phyloP scores from a whole-genome alignment of 805 yeast species.

The Candida montana region DNA sequence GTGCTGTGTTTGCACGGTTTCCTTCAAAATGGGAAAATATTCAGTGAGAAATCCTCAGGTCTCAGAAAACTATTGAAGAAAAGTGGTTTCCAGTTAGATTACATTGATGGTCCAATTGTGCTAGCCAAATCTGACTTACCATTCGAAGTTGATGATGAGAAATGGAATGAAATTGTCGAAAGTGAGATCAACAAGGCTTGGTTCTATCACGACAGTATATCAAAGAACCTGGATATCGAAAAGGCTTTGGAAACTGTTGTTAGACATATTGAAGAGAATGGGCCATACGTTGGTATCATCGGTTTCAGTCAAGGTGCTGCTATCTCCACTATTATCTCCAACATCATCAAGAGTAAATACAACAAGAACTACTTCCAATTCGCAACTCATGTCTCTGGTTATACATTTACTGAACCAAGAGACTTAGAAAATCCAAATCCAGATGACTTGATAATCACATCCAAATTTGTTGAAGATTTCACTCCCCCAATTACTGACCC shows the following conservation, averaged over 20 bases:
- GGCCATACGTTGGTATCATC: constrained; percentile 82
- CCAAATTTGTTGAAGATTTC: constrained; percentile 29
- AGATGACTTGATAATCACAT: constrained; percentile 32
- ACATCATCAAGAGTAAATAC: constrained; percentile 42
- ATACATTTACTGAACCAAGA: constrained; percentile 38
- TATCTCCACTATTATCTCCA: constrained; percentile 63
- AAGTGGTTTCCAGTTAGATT: constrained; percentile 64
- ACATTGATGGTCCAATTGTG: constrained; percentile 71
- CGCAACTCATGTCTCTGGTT: constrained; percentile 73
- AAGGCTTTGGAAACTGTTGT: constrained; percentile 44
- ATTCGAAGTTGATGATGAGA: constrained; percentile 52
- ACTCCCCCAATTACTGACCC: constrained; percentile 23
- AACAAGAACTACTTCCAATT: constrained; percentile 48
- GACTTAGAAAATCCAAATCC: constrained; percentile 21
- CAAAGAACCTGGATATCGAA: constrained; percentile 44
- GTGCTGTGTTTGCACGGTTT: constrained; percentile 89
- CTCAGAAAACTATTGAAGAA: constrained; percentile 68
- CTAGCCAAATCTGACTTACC: constrained; percentile 71
- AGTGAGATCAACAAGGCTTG: constrained; percentile 55
- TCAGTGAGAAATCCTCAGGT: constrained; percentile 87
- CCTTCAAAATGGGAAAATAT: constrained; percentile 76
- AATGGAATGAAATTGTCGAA: constrained; percentile 43
- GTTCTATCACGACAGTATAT: constrained; percentile 58
- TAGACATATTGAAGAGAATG: constrained; percentile 51
- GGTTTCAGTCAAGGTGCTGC: constrained; percentile 98